Evolutionary conservation across 2,329 filamentous ascomycete species (phyloP).

Genomic region (Ascochyta fabae): DNA sequence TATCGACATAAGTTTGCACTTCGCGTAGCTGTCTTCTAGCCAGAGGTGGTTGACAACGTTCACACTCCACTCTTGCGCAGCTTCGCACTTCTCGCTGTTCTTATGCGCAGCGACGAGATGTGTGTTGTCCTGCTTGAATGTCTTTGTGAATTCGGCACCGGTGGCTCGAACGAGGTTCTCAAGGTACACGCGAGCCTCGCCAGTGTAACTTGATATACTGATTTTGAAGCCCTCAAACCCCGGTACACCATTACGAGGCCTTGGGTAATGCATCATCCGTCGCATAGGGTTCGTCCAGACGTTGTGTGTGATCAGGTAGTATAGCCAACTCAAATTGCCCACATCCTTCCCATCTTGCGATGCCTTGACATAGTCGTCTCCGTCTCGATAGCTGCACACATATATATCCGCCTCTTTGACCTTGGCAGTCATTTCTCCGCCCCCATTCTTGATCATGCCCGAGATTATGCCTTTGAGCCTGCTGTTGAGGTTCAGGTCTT

Average conservation of each 20-base stretch:
- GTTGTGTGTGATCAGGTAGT: conserved; percentile 87
- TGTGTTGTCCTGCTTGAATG: conserved; percentile 93
- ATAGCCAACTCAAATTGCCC: conserved; percentile 93
- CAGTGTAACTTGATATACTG: conserved; percentile 94
- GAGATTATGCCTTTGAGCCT: conserved; percentile 72
- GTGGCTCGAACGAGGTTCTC: conserved; percentile 87
- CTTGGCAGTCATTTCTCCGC: conserved; percentile 70
- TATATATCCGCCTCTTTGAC: conserved; percentile 80
- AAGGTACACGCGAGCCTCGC: conserved; percentile 89
- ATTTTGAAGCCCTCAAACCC: conserved; percentile 80
- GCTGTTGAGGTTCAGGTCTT: conserved; percentile 73
- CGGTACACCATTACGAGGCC: conserved; percentile 76
- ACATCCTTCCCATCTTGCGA: conserved; percentile 81
- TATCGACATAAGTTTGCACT: conserved; percentile 76
- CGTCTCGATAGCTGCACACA: conserved; percentile 86
- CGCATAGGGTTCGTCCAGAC: conserved; percentile 85
- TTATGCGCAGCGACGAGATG: conserved; percentile 92
- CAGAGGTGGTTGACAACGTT: conserved; percentile 92
- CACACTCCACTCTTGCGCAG: conserved; percentile 90
- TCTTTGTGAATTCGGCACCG: conserved; percentile 91
- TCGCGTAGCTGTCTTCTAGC: conserved; percentile 96
- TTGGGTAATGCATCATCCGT: conserved; percentile 86
- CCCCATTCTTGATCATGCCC: conserved; percentile 73
- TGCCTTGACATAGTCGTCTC: conserved; percentile 76
- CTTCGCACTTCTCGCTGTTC: conserved; percentile 89